Percentiles rank a stretch among this genome's conserved stretches.
Evolutionary conservation across 768 basidiomycete genomes (phyloP).

Genomic region (Suillus weaverae): DNA sequence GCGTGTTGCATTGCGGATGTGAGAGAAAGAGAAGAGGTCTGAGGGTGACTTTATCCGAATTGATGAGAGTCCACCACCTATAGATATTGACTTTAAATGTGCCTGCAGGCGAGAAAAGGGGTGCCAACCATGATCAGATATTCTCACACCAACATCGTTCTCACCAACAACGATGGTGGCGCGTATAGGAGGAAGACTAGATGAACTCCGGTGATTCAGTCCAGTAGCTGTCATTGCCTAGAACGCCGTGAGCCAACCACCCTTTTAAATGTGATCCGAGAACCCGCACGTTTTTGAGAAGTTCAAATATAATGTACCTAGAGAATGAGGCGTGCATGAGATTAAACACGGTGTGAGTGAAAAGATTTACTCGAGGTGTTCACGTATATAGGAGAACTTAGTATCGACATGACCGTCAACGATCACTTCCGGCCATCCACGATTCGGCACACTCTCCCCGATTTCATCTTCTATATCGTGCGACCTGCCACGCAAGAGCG

Average conservation of each 20-base stretch:
- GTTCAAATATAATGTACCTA: constrained; percentile 85
- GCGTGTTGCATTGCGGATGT: constrained; percentile 72
- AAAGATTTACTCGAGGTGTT: constrained; percentile 74
- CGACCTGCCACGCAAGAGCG: constrained; percentile 52
- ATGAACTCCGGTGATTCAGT: constrained; percentile 44
- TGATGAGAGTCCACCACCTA: constrained; percentile 71
- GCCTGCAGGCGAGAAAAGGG: neutral
- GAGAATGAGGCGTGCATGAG: neutral
- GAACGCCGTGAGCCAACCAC: constrained; percentile 6
- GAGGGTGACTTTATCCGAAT: constrained; percentile 59
- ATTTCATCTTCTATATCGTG: constrained; percentile 42
- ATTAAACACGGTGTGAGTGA: neutral
- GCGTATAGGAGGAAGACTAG: constrained; percentile 58
- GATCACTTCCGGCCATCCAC: constrained; percentile 59
- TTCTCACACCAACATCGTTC: constrained; percentile 74
- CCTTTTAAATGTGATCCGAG: neutral
- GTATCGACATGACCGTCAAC: constrained; percentile 74
- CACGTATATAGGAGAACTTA: constrained; percentile 79
- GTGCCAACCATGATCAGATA: constrained; percentile 82
- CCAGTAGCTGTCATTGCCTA: constrained; percentile 76
- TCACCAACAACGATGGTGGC: constrained; percentile 77
- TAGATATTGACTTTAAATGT: constrained; percentile 14
- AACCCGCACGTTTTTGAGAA: constrained; percentile 81
- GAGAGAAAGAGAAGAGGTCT: constrained; percentile 89
- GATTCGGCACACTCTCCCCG: constrained; percentile 26